Evolutionary conservation across 345 rosid genomes (phyloP), one percentile per base, ranked within the genome.

Genomic region (Carallia pectinifolia): DNA sequence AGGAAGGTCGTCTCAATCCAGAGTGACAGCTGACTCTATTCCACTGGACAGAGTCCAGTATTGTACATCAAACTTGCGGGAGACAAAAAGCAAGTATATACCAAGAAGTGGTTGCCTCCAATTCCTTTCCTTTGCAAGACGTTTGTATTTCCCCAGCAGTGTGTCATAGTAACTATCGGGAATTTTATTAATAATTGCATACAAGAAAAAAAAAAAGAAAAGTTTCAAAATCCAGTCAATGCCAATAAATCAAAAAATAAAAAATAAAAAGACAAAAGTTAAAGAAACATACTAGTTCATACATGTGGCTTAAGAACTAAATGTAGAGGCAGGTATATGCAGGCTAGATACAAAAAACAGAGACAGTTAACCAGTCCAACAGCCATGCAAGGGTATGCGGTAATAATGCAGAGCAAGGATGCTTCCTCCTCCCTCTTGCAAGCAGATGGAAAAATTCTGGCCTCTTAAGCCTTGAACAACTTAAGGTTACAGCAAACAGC

Each of bases 81-180:
- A 31, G 53, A 69, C 50, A 53, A 53, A 27, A 70, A 64, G 53
- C 61, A 58, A 39, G 40, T 17, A 39, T 18, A 54, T 87, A 90
- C 97, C 94, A 40, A 89, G 66, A 30, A 95, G 96, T 27, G 97
- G 99, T 58, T 70, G 79, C 73, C 71, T 67, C 96, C 99, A 95
- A n/a, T 66, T 80, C 81, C 74, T 84, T 66, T 85, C 89, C 82
- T 71, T 82, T 23, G 97, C 92, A 76, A 85, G 91, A 48, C 85
- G 86, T 73, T 84, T 83, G 76, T 87, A 95, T 62, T 85, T 87
- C 70, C 67, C 84, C 90, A 90, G 73, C 82, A 94, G 86, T 17
- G 89, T 83, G 78, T 94, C 99, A 44, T 94, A 94, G 62, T 94
- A 94, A 29, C 95, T 86, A 71, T 79, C 63, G 58, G 52, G 52